Evolutionary conservation across 345 rosid genomes (phyloP).

Genomic region (Clarkia xantiana): DNA sequence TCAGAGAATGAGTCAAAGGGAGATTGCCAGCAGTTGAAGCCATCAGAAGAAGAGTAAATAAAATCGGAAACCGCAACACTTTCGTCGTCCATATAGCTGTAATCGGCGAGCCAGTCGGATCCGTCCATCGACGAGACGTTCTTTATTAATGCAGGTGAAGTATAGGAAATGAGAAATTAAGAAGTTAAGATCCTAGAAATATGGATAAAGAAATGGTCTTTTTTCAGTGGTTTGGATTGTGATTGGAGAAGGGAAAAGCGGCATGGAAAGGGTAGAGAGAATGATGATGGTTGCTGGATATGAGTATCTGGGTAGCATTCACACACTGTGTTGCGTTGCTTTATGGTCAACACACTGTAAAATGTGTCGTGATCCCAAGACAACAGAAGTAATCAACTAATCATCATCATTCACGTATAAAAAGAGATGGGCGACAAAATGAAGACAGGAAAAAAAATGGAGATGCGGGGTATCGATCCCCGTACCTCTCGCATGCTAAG

Average conservation of each 20-base stretch:
- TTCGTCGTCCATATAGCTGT: constrained; percentile 3
- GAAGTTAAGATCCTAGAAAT: no score
- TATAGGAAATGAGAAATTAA: not conserved
- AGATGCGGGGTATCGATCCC: constrained; percentile 45
- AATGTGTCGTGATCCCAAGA: no score
- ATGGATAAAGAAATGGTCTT: no score
- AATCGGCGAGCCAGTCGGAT: constrained; percentile 14
- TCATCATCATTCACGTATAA: not conserved
- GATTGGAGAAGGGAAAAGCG: no score
- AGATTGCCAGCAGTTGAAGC: constrained; percentile 7
- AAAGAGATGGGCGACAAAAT: not conserved
- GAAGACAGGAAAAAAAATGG: constrained; percentile 1
- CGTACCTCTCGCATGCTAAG: constrained; percentile 58
- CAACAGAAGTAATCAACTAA: not conserved
- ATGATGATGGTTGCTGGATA: no score
- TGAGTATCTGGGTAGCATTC: no score
- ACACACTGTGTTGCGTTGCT: no score
- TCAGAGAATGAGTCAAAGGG: constrained; percentile 6
- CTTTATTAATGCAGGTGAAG: not conserved
- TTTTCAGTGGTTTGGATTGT: no score
- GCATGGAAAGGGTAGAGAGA: no score
- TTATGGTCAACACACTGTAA: no score
- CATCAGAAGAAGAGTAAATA: constrained; percentile 2
- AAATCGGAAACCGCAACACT: not conserved
- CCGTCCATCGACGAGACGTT: not conserved